Evolutionary conservation across 192 early-diverging fungal genomes (phyloP).

Genomic region (Bifiguratus adelaidae): DNA sequence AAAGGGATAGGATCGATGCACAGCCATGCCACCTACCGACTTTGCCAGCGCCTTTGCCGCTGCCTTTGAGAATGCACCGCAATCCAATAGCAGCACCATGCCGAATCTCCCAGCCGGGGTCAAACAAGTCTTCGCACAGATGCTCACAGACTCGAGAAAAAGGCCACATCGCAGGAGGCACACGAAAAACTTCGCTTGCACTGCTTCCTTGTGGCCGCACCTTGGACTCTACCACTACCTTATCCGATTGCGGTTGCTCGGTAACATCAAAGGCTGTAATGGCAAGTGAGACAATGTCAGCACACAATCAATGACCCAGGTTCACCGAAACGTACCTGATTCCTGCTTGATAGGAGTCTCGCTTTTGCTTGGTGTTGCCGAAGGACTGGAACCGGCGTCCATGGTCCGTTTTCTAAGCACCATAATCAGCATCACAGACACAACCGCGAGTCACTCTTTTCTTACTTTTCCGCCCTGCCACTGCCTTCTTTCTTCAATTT

Average conservation of each 20-base stretch:
- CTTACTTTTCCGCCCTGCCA: constrained; percentile 65
- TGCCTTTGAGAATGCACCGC: constrained; percentile 76
- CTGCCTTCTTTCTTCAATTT: constrained; percentile 73
- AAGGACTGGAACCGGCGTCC: too few species aligned
- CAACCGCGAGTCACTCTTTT: constrained; percentile 21
- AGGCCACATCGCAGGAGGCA: constrained; percentile 35
- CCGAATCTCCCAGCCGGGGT: constrained; percentile 81
- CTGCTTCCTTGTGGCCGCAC: too few species aligned
- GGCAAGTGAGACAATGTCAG: not conserved
- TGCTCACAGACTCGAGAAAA: constrained; percentile 46
- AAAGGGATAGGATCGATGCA: not conserved
- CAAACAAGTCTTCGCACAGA: constrained; percentile 45
- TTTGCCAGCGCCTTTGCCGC: constrained; percentile 77
- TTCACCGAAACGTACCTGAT: too few species aligned
- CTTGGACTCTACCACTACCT: constrained; percentile 64
- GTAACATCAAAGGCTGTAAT: constrained; percentile 33
- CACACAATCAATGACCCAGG: not conserved
- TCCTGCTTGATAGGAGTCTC: too few species aligned
- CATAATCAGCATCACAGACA: constrained; percentile 32
- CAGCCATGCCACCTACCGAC: constrained; percentile 26
- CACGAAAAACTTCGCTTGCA: too few species aligned
- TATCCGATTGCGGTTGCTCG: constrained; percentile 42
- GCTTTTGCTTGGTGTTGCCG: too few species aligned
- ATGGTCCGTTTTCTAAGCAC: too few species aligned
- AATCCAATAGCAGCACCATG: constrained; percentile 96